phyloP scores from a whole-genome alignment of 1,284 basidiomycete species.

The Vanrija humicola region DNA sequence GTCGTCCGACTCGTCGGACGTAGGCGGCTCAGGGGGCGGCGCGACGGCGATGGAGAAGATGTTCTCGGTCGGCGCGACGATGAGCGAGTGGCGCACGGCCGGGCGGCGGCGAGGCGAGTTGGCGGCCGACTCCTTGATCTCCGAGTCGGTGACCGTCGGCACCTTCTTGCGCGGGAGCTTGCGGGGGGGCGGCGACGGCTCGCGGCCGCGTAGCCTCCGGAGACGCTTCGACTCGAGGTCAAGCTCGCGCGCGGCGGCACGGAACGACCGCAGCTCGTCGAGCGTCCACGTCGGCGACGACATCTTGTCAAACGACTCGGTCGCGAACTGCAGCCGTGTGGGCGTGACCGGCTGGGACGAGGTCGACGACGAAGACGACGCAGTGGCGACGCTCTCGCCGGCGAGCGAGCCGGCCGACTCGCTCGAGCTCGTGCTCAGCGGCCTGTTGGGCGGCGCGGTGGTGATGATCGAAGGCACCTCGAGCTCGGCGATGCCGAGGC shows the following conservation, averaged over 20 bases:
- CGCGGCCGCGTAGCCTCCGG: conserved; percentile 10
- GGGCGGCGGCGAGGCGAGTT: conserved; percentile 4
- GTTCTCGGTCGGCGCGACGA: neutral
- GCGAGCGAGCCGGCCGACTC: conserved; percentile 4
- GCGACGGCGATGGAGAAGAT: neutral
- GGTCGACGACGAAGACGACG: conserved; percentile 1
- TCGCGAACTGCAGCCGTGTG: conserved; percentile 20
- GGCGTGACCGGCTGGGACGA: conserved; percentile 5
- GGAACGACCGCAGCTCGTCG: conserved; percentile 22
- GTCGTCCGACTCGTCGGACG: neutral
- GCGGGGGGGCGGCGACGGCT: conserved; percentile 10
- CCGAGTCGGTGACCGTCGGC: conserved; percentile 18
- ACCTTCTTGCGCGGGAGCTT: conserved; percentile 30
- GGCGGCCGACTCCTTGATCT: conserved; percentile 2
- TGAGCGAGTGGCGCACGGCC: conserved; percentile 8
- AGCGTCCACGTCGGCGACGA: conserved; percentile 23
- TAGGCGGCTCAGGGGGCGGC: neutral
- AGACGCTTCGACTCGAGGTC: conserved; percentile 22
- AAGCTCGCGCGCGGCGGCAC: conserved; percentile 23
- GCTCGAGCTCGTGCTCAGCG: neutral
- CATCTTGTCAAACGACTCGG: conserved; percentile 21
- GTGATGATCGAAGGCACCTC: neutral
- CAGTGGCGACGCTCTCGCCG: conserved; percentile 9
- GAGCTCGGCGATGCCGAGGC: conserved; percentile 21
- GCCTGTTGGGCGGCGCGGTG: too few relatives aligned